Conservation (phyloP, 371 early-diverging fungal species). For the Syncephalastrum contaminatum region DNA sequence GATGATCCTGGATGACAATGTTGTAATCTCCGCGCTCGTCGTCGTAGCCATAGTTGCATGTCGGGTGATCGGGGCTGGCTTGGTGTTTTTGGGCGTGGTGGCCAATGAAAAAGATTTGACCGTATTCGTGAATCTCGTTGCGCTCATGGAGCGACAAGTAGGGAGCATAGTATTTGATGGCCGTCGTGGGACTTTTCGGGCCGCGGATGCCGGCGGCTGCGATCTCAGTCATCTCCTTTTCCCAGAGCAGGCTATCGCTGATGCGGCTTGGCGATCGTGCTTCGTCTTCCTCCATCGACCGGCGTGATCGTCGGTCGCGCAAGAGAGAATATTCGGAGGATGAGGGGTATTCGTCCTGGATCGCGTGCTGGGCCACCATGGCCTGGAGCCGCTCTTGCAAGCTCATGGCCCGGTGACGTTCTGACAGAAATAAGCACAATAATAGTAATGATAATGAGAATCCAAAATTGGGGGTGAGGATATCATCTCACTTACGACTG, state of each 20-base stretch:
- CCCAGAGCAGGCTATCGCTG: slow-evolving; percentile 26
- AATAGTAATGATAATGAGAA: background rate
- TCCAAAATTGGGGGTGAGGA: background rate
- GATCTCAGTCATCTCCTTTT: slow-evolving; percentile 22
- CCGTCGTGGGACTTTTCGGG: slow-evolving; percentile 32
- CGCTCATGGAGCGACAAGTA: slow-evolving; percentile 76
- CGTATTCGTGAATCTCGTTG: slow-evolving; percentile 70
- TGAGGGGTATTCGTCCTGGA: slow-evolving; percentile 15
- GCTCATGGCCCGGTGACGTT: slow-evolving; percentile 25
- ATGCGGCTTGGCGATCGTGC: slow-evolving; percentile 21
- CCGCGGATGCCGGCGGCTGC: slow-evolving; percentile 21
- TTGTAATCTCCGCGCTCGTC: slow-evolving; percentile 94
- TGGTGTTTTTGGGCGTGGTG: slow-evolving; percentile 50
- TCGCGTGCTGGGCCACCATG: slow-evolving; percentile 30
- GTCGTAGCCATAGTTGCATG: slow-evolving; percentile 71
- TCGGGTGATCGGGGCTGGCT: slow-evolving; percentile 37
- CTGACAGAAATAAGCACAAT: background rate
- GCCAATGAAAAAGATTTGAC: slow-evolving; percentile 80
- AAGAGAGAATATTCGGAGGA: slow-evolving; percentile 10
- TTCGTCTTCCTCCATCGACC: slow-evolving; percentile 5
- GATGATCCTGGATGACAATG: slow-evolving; percentile 83
- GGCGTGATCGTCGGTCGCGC: slow-evolving; percentile 16
- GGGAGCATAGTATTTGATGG: slow-evolving; percentile 47
- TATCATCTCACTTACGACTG: slow-evolving; percentile 8
- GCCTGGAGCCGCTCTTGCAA: slow-evolving; percentile 33